A percentile compares a stretch with the other conserved stretches of the same genome.
Conservation (phyloP, 2,329 filamentous ascomycete species). For the Pseudogymnoascus destructans region DNA sequence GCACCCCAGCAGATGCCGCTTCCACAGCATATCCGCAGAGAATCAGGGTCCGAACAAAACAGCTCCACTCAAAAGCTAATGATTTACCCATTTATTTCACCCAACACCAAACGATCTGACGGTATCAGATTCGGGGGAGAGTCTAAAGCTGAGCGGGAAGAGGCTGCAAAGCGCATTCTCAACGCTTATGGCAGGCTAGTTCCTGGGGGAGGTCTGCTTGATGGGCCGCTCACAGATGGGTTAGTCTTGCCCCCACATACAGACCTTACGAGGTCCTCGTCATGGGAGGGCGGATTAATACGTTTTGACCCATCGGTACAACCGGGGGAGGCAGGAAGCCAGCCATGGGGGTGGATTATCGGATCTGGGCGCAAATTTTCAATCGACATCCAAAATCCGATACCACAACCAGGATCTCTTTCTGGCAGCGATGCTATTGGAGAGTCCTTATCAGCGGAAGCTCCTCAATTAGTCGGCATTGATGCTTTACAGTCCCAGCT, state of each 20-base stretch:
- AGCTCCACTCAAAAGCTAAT: slow-evolving; percentile 44
- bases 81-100: slow-evolving; percentile 63
- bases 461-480: slow-evolving; percentile 65
- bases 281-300: slow-evolving; percentile 75
- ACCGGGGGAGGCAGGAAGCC: slow-evolving; percentile 33
- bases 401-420: slow-evolving; percentile 50
- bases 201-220: slow-evolving; percentile 49
- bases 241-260: slow-evolving; percentile 54
- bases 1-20: slow-evolving; percentile 58
- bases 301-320: slow-evolving; percentile 53
- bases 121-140: slow-evolving; percentile 81
- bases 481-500: slow-evolving; percentile 62
- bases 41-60: slow-evolving; percentile 43
- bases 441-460: slow-evolving; percentile 39
- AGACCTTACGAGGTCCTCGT: slow-evolving; percentile 34
- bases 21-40: slow-evolving; percentile 19
- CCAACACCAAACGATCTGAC: slow-evolving; percentile 41
- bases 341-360: slow-evolving; percentile 54
- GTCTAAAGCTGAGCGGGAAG: slow-evolving; percentile 69
- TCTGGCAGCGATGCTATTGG: slow-evolving; percentile 35
- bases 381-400: slow-evolving; percentile 64
- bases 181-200: slow-evolving; percentile 52
- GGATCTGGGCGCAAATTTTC: slow-evolving; percentile 61
- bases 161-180: slow-evolving; percentile 57
- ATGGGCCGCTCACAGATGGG: slow-evolving; percentile 81